Conservation (phyloP, 352 stramenopile genomes). For the Pythium oligandrum region DNA sequence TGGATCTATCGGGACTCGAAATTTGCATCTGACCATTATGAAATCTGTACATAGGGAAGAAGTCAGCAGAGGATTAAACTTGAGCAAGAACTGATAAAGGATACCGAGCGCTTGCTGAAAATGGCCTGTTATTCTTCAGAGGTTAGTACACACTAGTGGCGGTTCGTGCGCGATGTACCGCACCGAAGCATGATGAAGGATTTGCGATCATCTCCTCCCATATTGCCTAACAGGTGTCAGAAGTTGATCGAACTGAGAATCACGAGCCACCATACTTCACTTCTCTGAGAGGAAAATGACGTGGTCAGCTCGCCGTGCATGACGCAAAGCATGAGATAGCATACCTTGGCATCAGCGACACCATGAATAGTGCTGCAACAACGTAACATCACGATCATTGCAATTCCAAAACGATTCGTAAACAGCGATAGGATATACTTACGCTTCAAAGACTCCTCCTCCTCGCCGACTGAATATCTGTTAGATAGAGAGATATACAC, state of each 20-base stretch:
- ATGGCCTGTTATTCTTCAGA: conserved; percentile 31
- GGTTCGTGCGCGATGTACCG: conserved; percentile 3
- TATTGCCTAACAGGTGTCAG: conserved; percentile 40
- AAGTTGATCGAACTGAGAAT: not conserved
- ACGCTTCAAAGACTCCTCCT: conserved; percentile 67
- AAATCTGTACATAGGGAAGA: conserved; percentile 41
- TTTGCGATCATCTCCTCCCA: conserved; percentile 89
- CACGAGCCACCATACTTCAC: conserved; percentile 8
- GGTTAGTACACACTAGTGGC: too few relatives aligned
- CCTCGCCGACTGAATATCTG: conserved; percentile 9
- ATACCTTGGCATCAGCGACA: conserved; percentile 53
- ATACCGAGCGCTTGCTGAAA: conserved; percentile 71
- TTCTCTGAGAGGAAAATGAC: conserved; percentile 11
- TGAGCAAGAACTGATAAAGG: too few relatives aligned
- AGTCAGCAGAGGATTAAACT: not conserved
- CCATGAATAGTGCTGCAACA: conserved; percentile 58
- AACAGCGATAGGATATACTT: conserved; percentile 14
- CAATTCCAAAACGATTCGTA: too few relatives aligned
- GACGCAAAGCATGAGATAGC: not conserved
- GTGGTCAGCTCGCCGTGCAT: too few relatives aligned
- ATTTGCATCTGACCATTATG: conserved; percentile 41
- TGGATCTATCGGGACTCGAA: too few relatives aligned
- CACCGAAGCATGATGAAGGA: conserved; percentile 74
- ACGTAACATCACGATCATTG: too few relatives aligned
- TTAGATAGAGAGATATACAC: not conserved